phyloP scores from a whole-genome alignment of 2,329 filamentous ascomycete species.

The Pestalotiopsis sp. region DNA sequence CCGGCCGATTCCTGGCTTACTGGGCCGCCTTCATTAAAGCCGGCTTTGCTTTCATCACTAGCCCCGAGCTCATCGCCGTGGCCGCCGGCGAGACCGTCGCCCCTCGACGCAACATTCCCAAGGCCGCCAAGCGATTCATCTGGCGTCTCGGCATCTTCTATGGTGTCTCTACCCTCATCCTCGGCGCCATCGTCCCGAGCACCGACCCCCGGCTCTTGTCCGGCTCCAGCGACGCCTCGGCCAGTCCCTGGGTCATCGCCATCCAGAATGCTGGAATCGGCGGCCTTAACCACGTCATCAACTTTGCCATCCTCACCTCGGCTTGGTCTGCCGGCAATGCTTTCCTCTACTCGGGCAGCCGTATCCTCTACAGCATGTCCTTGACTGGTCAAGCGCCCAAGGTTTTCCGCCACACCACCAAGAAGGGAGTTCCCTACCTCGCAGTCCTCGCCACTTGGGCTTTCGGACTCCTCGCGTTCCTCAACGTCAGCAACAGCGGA shows the following conservation, averaged over 20 bases:
- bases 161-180: conserved; percentile 60
- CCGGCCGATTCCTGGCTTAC: conserved; percentile 59
- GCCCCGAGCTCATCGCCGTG: conserved; percentile 63
- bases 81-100: conserved; percentile 67
- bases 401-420: conserved; percentile 61
- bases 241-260: conserved; percentile 67
- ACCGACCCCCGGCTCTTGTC: conserved; percentile 63
- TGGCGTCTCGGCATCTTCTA: conserved; percentile 67
- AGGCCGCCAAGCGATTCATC: conserved; percentile 63
- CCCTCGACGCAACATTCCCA: conserved; percentile 67
- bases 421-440: conserved; percentile 61
- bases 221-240: conserved; percentile 58
- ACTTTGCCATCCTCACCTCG: conserved; percentile 67
- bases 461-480: conserved; percentile 68
- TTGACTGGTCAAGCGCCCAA: conserved; percentile 66
- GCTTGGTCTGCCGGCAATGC: conserved; percentile 65
- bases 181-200: conserved; percentile 65
- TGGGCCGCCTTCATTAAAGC: conserved; percentile 60
- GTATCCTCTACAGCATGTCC: conserved; percentile 70
- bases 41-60: conserved; percentile 63
- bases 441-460: conserved; percentile 57
- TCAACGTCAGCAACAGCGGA: conserved; percentile 66
- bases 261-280: conserved; percentile 67
- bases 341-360: conserved; percentile 67
- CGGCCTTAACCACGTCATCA: conserved; percentile 67